phyloP scores from a whole-genome alignment of 2,329 filamentous ascomycete genomes.

The Microdochium paspali region DNA sequence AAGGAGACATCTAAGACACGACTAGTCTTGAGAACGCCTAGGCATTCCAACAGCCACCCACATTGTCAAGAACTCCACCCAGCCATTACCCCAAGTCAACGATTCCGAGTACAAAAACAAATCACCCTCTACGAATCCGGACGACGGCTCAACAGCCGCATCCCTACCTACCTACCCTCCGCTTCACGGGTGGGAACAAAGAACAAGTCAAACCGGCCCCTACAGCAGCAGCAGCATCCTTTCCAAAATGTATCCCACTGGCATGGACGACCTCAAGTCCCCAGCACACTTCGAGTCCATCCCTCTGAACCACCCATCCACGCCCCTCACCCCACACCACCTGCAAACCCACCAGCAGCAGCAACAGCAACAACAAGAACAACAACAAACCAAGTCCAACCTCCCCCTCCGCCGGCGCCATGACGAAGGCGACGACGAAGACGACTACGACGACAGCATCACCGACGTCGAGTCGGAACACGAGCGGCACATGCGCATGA shows the following conservation, averaged over 20 bases:
- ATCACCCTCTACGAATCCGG: no score
- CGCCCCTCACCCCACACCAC: background rate
- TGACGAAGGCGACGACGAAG: constrained; percentile 9
- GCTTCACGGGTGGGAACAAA: no score
- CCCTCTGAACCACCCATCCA: background rate
- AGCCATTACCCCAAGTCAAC: no score
- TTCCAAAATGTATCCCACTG: background rate
- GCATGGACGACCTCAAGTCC: background rate
- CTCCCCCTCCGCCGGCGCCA: background rate
- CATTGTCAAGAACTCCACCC: background rate
- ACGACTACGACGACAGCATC: constrained; percentile 13
- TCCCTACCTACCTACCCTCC: no score
- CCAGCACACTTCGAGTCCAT: background rate
- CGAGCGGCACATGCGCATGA: constrained; percentile 3
- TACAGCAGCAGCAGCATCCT: no score
- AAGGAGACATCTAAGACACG: no score
- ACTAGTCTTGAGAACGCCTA: no score
- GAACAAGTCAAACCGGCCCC: no score
- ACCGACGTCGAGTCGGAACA: constrained; percentile 16
- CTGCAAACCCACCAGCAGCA: background rate
- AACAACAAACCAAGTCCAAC: no score
- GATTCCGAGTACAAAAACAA: no score
- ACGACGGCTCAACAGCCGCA: no score
- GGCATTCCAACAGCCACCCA: background rate
- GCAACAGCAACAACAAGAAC: no score